A percentile compares a stretch with the other conserved stretches of the same genome.
Conservation (phyloP, 345 rosid species). For the Aegle marmelos region DNA sequence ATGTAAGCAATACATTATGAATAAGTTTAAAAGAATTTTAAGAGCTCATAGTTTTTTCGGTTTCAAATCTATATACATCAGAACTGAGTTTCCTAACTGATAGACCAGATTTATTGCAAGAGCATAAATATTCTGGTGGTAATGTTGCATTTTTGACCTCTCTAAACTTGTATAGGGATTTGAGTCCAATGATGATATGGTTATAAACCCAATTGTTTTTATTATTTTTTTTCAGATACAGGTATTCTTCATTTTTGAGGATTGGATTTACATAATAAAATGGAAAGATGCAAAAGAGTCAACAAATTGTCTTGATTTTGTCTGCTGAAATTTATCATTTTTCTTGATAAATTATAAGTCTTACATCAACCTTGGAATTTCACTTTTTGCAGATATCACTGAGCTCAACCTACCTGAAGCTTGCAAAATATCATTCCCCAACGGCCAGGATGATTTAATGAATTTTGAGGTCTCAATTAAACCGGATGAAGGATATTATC, state of each 20-base stretch:
- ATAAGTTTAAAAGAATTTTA: not conserved
- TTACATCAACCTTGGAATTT: not conserved
- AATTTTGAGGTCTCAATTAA: conserved; percentile 72
- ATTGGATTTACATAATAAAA: not conserved
- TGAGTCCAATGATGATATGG: not conserved
- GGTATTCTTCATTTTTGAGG: not conserved
- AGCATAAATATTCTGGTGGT: not conserved
- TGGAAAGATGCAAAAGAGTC: not conserved
- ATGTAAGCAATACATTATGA: not conserved
- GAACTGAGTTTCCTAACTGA: not conserved
- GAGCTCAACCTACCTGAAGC: conserved; percentile 79
- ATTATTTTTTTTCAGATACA: not conserved
- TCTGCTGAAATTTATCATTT: not conserved
- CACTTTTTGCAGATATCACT: conserved; percentile 45
- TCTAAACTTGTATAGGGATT: not conserved
- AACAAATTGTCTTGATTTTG: not conserved
- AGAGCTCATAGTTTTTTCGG: too few relatives aligned
- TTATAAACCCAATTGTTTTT: not conserved
- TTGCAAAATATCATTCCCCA: conserved; percentile 64
- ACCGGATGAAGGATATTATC: conserved; percentile 87
- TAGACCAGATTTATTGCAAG: not conserved
- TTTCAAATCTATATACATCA: not conserved
- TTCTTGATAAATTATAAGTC: not conserved
- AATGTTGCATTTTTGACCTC: not conserved
- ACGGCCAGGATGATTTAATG: conserved; percentile 85